Conservation (phyloP, 306 rosid species). For the Ormosia semicastrata region DNA sequence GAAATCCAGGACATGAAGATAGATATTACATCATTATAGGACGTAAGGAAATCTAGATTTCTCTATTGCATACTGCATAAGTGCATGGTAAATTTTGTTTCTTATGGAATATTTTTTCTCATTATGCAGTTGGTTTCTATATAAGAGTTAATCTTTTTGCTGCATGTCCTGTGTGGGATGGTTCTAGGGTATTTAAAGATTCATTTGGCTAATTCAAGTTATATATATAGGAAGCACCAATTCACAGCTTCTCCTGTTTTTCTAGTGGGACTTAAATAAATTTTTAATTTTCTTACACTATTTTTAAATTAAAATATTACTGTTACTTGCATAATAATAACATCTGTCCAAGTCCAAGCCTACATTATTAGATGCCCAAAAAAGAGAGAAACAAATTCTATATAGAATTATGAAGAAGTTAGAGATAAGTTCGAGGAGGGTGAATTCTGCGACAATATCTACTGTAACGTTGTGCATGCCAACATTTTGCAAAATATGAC, state of each 20-base stretch:
- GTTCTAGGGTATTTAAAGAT: too few relatives aligned
- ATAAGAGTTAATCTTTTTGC: too few relatives aligned
- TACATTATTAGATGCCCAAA: background rate
- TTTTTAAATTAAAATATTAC: too few relatives aligned
- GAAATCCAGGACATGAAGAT: constrained; percentile 44
- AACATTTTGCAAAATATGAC: background rate
- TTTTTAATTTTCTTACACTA: too few relatives aligned
- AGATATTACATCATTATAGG: constrained; percentile 83
- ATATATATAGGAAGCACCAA: too few relatives aligned
- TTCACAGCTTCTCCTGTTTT: too few relatives aligned
- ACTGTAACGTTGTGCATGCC: background rate
- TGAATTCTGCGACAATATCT: background rate
- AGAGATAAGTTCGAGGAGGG: background rate
- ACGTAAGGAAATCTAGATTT: constrained; percentile 59
- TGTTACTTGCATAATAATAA: too few relatives aligned
- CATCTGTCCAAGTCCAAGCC: background rate
- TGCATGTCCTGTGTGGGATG: too few relatives aligned
- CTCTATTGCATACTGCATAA: background rate
- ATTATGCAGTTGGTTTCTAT: background rate
- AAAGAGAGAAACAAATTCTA: too few relatives aligned
- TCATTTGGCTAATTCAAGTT: too few relatives aligned
- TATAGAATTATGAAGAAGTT: too few relatives aligned
- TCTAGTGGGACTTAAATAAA: too few relatives aligned
- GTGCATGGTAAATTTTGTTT: background rate
- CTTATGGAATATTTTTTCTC: background rate